A percentile compares a stretch with the other conserved stretches of the same genome.
Conservation (phyloP, 2,329 filamentous ascomycete species). For the Rhynchosporium agropyri region DNA sequence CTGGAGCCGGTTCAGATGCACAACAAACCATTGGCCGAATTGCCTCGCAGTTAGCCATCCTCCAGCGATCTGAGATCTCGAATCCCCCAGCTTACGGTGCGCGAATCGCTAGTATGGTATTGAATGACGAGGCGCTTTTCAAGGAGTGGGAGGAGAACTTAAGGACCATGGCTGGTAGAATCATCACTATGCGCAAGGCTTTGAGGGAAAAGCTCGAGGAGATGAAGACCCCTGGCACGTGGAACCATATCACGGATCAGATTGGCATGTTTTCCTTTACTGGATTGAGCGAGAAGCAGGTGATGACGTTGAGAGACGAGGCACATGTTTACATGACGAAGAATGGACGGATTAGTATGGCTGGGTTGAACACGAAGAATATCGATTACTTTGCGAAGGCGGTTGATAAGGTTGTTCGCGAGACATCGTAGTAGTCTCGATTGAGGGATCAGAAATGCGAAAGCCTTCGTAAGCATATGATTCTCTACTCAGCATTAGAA, state of each 20-base stretch:
- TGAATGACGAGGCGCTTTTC: constrained; percentile 83
- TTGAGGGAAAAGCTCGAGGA: constrained; percentile 81
- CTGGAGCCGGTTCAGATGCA: constrained; percentile 70
- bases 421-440: constrained; percentile 25
- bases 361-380: constrained; percentile 90
- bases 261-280: constrained; percentile 99
- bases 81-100: constrained; percentile 96
- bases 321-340: constrained; percentile 91
- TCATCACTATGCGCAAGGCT: constrained; percentile 84
- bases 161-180: constrained; percentile 90
- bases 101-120: constrained; percentile 78
- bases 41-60: constrained; percentile 84
- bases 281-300: constrained; percentile 73
- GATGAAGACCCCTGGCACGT: constrained; percentile 82
- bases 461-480: not conserved
- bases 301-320: constrained; percentile 68
- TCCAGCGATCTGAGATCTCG: constrained; percentile 96
- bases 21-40: constrained; percentile 63
- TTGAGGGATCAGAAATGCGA: not conserved
- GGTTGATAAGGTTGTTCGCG: constrained; percentile 75
- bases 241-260: constrained; percentile 98
- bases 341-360: constrained; percentile 98
- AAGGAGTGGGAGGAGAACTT: constrained; percentile 89
- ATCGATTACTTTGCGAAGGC: constrained; percentile 92
- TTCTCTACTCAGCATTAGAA: not conserved